Evolutionary conservation across 495 filamentous ascomycete genomes (phyloP), one percentile per base, ranked within the genome.

Genomic region (Tuber aestivum): DNA sequence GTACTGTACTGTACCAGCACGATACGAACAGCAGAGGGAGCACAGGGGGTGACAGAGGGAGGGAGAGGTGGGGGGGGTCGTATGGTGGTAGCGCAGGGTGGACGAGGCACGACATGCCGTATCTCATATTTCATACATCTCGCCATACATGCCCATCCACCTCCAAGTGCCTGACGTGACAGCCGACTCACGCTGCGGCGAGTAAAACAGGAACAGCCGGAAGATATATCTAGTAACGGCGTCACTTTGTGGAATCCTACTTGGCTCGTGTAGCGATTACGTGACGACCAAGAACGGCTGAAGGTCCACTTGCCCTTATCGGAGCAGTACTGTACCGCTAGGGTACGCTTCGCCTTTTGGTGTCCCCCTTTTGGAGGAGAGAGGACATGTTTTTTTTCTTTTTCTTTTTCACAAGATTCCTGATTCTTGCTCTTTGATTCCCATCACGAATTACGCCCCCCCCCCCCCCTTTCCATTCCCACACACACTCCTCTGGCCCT

Each of bases 81-180:
- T 32, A 32, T 65, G n/a, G n/a, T n/a, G n/a, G n/a, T n/a, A n/a
- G n/a, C n/a, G n/a, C n/a, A n/a, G n/a, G 56, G 56, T 65, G n/a
- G 56, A 65, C 56, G 27, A 65, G 56, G 56, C 56, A 65, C 56
- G 32, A 12, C 56, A 65, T 65, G 6, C 56, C 56, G 56, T 32
- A 65, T 65, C 56, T 32, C 56, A 65, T 65, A 65, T 65, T 65
- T 65, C 56, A 2, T 32, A 65, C 56, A 65, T 65, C 56, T 65
- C 56, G n/a, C 56, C 56, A 10, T 56, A 56, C 48, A 50, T 50
- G n/a, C n/a, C 21, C 48, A 56, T n/a, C 44, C 45, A 50, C 0
- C n/a, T 32, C 18, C n/a, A 10, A 65, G 56, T 65, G n/a, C n/a
- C 56, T 65, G 27, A 65, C 56, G 56, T 32, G 56, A 65, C 56